Evolutionary conservation across 75 land plant species (phyloP).

Genomic region (Sequoia sempervirens): DNA sequence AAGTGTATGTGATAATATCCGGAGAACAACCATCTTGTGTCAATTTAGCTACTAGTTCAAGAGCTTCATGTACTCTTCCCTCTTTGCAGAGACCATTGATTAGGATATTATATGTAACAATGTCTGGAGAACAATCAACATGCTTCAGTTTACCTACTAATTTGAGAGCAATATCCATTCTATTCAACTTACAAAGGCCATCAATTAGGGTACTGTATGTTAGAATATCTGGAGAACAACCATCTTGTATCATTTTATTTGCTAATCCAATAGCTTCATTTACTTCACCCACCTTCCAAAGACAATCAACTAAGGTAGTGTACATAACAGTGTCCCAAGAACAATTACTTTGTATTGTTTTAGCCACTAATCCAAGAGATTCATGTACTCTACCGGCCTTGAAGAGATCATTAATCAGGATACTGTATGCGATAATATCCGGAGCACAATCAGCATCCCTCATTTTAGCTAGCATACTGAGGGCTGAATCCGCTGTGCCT

Average conservation of each 20-base stretch:
- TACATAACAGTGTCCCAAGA: neutral
- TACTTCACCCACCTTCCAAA: neutral
- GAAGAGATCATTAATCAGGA: constrained; percentile 47
- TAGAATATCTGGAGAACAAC: neutral
- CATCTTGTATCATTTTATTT: neutral
- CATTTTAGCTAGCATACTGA: constrained; percentile 30
- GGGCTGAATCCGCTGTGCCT: constrained; percentile 45
- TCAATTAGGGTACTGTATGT: constrained; percentile 13
- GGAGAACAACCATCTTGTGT: neutral
- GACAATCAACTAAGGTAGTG: neutral
- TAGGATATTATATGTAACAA: constrained; percentile 43
- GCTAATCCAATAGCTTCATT: neutral
- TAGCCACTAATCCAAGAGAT: constrained; percentile 1
- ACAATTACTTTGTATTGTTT: neutral
- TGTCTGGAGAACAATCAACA: neutral
- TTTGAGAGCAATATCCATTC: neutral
- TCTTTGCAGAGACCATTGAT: constrained; percentile 51
- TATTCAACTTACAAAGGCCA: neutral
- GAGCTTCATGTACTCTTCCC: constrained; percentile 31
- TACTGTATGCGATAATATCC: constrained; percentile 45
- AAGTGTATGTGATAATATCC: constrained; percentile 25
- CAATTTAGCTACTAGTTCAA: constrained; percentile 30
- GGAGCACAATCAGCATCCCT: constrained; percentile 21
- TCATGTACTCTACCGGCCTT: constrained; percentile 20
- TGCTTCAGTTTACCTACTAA: constrained; percentile 11